Evolutionary conservation across 805 yeast genomes (phyloP).

Genomic region (Kluyveromyces wickerhamii): DNA sequence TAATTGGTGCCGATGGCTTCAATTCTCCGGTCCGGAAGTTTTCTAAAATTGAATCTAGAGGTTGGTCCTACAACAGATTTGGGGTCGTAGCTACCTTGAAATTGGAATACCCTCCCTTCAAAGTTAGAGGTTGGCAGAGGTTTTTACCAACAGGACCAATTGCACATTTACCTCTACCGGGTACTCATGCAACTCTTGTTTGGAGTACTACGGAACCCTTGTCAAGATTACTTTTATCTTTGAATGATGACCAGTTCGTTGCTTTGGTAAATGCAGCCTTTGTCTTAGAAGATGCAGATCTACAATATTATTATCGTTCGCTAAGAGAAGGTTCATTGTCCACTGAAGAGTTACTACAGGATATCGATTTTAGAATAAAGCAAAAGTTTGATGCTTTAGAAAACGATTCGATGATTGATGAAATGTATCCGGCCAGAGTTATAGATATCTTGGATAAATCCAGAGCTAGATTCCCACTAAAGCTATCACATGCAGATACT

Average conservation of each 20-base stretch:
- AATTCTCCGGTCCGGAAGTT: constrained; percentile 85
- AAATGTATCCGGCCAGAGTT: constrained; percentile 59
- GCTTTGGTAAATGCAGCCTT: constrained; percentile 79
- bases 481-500: constrained; percentile 82
- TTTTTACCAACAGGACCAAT: constrained; percentile 88
- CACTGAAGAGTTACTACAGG: constrained; percentile 46
- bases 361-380: constrained; percentile 61
- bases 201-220: constrained; percentile 84
- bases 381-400: constrained; percentile 21
- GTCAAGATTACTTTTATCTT: constrained; percentile 51
- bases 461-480: constrained; percentile 83
- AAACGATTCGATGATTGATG: constrained; percentile 42
- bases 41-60: constrained; percentile 76
- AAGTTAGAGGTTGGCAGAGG: constrained; percentile 84
- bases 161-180: constrained; percentile 85
- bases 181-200: constrained; percentile 79
- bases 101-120: constrained; percentile 61
- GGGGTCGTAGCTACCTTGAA: constrained; percentile 91
- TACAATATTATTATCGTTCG: constrained; percentile 54
- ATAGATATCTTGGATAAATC: constrained; percentile 50
- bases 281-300: constrained; percentile 67
- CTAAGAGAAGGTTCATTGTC: constrained; percentile 30
- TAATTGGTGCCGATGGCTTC: constrained; percentile 93
- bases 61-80: constrained; percentile 83
- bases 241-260: constrained; percentile 56